These are phyloP conservation scores for Rhizopus delemar DNA, from an alignment of 371 early-diverging fungal genomes.

Conservation along the genomic window DNA sequence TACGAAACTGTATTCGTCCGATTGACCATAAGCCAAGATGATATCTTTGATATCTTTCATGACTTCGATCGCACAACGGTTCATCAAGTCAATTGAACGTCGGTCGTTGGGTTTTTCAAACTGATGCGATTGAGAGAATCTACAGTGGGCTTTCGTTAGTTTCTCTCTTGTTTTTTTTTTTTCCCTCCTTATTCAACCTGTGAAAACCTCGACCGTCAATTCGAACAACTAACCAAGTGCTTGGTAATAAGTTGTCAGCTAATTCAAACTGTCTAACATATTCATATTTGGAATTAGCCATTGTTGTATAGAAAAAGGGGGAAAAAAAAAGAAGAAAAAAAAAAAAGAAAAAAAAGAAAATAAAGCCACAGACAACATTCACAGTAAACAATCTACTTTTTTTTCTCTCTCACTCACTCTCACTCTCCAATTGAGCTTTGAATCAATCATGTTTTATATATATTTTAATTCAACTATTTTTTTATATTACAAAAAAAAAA, in stretches of 20 bases:
- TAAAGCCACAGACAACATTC: background rate
- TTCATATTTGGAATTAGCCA: conserved; percentile 92
- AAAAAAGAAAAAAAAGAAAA: conserved; percentile 1
- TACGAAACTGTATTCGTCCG: conserved; percentile 93
- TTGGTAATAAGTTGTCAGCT: conserved; percentile 73
- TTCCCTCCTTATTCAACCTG: conserved; percentile 42
- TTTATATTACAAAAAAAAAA: background rate
- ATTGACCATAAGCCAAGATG: conserved; percentile 87
- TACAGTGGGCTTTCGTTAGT: conserved; percentile 13
- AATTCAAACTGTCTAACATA: conserved; percentile 91
- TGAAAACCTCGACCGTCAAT: conserved; percentile 95
- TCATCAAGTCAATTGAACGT: conserved; percentile 84
- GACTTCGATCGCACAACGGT: conserved; percentile 75
- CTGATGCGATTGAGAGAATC: conserved; percentile 80
- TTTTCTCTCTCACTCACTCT: too few relatives aligned
- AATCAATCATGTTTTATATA: too few relatives aligned
- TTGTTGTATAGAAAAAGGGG: conserved; percentile 19
- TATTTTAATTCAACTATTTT: background rate
- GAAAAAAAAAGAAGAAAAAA: conserved; percentile 6
- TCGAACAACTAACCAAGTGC: conserved; percentile 89
- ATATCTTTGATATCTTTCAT: conserved; percentile 85
- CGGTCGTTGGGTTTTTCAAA: conserved; percentile 93
- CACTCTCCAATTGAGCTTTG: too few relatives aligned
- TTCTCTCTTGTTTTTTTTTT: background rate
- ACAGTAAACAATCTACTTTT: too few relatives aligned